Evolutionary conservation across 2,329 filamentous ascomycete species (phyloP), one percentile per base, ranked within the genome.

Genomic region (Intubia oerlemansii): DNA sequence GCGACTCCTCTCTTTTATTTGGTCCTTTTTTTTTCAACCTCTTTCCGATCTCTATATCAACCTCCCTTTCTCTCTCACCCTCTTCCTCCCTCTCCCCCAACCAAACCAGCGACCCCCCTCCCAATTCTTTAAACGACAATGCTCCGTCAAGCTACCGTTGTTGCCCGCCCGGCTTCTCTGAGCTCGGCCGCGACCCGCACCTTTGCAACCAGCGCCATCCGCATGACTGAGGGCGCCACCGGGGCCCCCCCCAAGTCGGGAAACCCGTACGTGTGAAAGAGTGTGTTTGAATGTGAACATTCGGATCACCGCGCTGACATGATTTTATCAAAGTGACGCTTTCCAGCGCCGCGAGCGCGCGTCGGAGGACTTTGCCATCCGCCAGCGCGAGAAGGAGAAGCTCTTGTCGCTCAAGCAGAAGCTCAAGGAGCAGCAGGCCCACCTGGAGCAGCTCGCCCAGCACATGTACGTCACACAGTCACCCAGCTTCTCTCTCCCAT

Each of bases 331-430:
- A n/a, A 91, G 85, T 42, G 85, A 98, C 49, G 70, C 80, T 32
- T 98, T 93, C 67, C 80, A 74, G 57, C 76, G 75, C 57, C 81
- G 88, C 43, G 88, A 98, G 57, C 67, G 74, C 49, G 85, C 85
- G 41, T 64, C 59, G 48, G 88, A 95, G 59, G 74, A 82, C 51
- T 67, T 68, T 42, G 79, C 77, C 55, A 82, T 98, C 56, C 69
- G 70, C 45, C 60, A 77, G 58, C 78, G 82, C 48, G 88, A 95
- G 66, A 69, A 71, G 57, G 72, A 84, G 59, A 93, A 92, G 80
- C 74, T 93, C 37, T 42, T 65, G 29, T 66, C 67, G 48, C 70
- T 92, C 43, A 74, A 67, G 54, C 61, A 65, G 57, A 70, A 68
- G 59, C 65, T 93, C 39, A 45, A 53, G 37, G 70, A 79, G 52